Conservation (phyloP, 2,329 filamentous ascomycete genomes). For the Corynespora cassiicola region DNA sequence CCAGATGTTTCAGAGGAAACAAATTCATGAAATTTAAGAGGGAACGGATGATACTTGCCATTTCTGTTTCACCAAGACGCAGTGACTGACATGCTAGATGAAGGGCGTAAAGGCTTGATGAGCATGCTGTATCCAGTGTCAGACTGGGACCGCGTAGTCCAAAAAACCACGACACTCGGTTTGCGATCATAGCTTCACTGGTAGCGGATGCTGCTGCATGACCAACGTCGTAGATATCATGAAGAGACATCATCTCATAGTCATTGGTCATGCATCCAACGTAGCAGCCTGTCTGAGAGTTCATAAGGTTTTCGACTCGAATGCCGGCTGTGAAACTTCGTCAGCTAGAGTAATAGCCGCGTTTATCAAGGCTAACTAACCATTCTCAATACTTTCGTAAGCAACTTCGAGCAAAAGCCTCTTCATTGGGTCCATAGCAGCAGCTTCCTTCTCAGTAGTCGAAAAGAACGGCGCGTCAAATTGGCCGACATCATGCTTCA, state of each 20-base stretch:
- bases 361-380: too few species aligned
- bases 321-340: too few species aligned
- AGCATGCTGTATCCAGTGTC: constrained; percentile 25
- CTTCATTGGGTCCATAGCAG: constrained; percentile 25
- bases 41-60: constrained; percentile 42
- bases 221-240: constrained; percentile 1
- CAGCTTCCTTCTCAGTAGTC: constrained; percentile 14
- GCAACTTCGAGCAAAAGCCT: constrained; percentile 22
- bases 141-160: constrained; percentile 19
- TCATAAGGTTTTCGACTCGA: too few species aligned
- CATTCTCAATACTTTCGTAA: constrained; percentile 29
- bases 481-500: constrained; percentile 8
- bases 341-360: constrained; percentile 1
- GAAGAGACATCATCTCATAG: constrained; percentile 6
- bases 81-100: constrained; percentile 16
- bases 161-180: constrained; percentile 22
- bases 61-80: constrained; percentile 1
- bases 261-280: constrained; percentile 5
- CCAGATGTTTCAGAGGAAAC: too few species aligned
- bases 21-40: too few species aligned
- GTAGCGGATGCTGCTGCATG: too few species aligned
- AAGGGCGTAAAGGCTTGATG: constrained; percentile 15
- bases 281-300: constrained; percentile 1
- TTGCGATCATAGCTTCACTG: constrained; percentile 17
- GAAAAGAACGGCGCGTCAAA: constrained; percentile 26